These are phyloP conservation scores for Schizosaccharomyces versatilis DNA, from an alignment of 1,139 yeast species.

Conservation along the genomic window DNA sequence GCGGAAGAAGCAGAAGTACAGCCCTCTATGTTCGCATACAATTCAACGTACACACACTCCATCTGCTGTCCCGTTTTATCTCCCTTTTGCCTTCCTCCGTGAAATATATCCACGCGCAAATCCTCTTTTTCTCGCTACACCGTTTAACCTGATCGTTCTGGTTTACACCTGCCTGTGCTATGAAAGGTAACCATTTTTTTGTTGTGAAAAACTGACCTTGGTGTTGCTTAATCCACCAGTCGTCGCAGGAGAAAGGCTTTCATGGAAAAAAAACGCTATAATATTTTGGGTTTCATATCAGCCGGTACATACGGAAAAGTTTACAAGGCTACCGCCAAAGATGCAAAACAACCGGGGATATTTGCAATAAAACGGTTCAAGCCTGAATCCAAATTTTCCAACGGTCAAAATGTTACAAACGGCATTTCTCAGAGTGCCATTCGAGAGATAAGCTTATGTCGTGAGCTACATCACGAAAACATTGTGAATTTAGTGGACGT, in stretches of 20 bases:
- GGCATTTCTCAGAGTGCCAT: slow-evolving; percentile 94
- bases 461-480: slow-evolving; percentile 64
- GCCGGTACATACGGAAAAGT: slow-evolving; percentile 98
- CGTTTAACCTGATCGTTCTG: no score
- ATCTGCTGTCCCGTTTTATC: no score
- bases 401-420: slow-evolving; percentile 44
- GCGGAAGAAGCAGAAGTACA: no score
- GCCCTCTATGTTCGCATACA: no score
- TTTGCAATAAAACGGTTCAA: slow-evolving; percentile 87
- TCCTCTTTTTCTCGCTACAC: no score
- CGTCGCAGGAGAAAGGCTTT: background rate
- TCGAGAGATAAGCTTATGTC: slow-evolving; percentile 67
- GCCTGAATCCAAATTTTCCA: slow-evolving; percentile 81
- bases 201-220: no score
- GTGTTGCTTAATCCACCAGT: no score
- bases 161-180: no score
- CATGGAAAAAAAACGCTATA: slow-evolving; percentile 24
- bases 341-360: slow-evolving; percentile 8
- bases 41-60: no score
- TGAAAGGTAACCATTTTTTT: no score
- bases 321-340: slow-evolving; percentile 49
- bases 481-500: slow-evolving; percentile 63
- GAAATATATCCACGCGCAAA: no score
- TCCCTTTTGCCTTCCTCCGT: no score
- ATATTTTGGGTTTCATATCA: slow-evolving; percentile 83